Evolutionary conservation across 805 yeast species (phyloP).

Genomic region (Kazachstania viticola): DNA sequence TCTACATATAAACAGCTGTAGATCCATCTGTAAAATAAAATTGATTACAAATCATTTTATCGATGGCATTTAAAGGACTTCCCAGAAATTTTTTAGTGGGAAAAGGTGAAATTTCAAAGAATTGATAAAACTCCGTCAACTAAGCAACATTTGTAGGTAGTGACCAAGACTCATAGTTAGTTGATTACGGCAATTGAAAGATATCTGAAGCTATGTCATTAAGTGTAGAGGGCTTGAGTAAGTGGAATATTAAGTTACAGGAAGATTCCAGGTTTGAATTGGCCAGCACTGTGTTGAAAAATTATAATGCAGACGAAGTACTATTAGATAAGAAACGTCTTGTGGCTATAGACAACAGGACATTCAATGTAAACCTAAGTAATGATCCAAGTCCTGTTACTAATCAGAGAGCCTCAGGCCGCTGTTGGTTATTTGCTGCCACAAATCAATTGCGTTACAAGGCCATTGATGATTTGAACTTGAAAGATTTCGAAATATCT

Average conservation of each 20-base stretch:
- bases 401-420: slow-evolving; percentile 64
- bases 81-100: no score
- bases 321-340: slow-evolving; percentile 20
- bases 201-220: slow-evolving; percentile 10
- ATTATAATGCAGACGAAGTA: slow-evolving; percentile 26
- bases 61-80: no score
- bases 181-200: no score
- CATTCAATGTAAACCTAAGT: slow-evolving; percentile 23
- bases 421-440: slow-evolving; percentile 87
- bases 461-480: slow-evolving; percentile 48
- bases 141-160: no score
- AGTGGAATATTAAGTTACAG: slow-evolving; percentile 21
- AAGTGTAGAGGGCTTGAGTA: background rate
- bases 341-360: slow-evolving; percentile 12
- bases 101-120: no score
- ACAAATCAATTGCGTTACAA: slow-evolving; percentile 59
- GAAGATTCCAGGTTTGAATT: slow-evolving; percentile 22
- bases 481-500: slow-evolving; percentile 61
- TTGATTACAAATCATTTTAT: no score
- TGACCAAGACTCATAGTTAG: no score
- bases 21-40: no score
- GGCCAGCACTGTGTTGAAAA: slow-evolving; percentile 28
- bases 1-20: no score
- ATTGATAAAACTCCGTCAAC: no score
- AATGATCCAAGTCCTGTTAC: slow-evolving; percentile 46